Percentiles rank a stretch among this genome's conserved stretches.
These are phyloP conservation scores for Suillus fuscotomentosus DNA, from an alignment of 768 basidiomycete species.

Conservation along the genomic window DNA sequence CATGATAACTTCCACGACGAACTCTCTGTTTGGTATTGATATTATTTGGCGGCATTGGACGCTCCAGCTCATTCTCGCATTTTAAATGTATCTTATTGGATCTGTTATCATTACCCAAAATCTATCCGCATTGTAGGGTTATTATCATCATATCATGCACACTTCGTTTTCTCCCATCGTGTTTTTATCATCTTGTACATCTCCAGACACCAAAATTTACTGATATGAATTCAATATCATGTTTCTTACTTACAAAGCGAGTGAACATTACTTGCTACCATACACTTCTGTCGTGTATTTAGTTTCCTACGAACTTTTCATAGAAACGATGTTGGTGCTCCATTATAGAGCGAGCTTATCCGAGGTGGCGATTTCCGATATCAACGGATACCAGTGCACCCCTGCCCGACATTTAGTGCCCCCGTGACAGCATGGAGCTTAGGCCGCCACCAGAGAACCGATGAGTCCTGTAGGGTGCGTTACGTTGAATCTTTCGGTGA, in stretches of 20 bases:
- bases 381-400: too few species aligned
- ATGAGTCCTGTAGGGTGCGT: too few species aligned
- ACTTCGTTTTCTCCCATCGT: background rate
- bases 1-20: background rate
- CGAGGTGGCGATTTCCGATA: too few species aligned
- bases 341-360: too few species aligned
- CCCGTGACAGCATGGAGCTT: too few species aligned
- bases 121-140: background rate
- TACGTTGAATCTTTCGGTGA: too few species aligned
- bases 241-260: background rate
- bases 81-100: constrained; percentile 6
- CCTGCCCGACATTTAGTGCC: too few species aligned
- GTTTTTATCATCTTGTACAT: constrained; percentile 3
- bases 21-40: background rate
- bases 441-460: too few species aligned
- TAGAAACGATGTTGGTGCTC: too few species aligned
- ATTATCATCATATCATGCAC: constrained; percentile 1
- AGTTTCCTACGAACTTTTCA: too few species aligned
- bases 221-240: background rate
- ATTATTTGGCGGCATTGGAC: background rate
- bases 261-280: too few species aligned
- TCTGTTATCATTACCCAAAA: constrained; percentile 1
- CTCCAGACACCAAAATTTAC: background rate
- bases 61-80: constrained; percentile 1
- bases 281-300: too few species aligned